Conservation (phyloP, 2,329 filamentous ascomycete species). For the Penicillium aurantiogriseum region DNA sequence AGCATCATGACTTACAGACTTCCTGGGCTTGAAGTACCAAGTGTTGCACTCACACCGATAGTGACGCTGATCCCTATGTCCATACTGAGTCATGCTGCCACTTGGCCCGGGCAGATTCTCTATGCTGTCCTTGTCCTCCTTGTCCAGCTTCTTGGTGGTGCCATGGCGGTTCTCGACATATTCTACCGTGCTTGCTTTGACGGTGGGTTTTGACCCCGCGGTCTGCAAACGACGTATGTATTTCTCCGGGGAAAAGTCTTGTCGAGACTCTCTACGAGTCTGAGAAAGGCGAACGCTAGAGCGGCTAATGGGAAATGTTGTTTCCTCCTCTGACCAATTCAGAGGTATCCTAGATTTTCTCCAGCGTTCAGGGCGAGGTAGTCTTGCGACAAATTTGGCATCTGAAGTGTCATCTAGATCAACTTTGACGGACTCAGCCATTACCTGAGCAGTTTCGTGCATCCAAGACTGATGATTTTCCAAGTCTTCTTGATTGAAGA, state of each 20-base stretch:
- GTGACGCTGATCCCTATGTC: background rate
- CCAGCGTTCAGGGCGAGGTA: background rate
- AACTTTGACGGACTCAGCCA: background rate
- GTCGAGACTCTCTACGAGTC: background rate
- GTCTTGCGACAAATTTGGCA: background rate
- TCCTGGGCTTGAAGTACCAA: background rate
- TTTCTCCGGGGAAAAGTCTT: background rate
- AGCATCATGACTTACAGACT: background rate
- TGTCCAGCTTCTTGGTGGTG: background rate
- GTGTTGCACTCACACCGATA: background rate
- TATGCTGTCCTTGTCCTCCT: background rate
- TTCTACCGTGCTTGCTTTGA: background rate
- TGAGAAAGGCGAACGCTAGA: background rate
- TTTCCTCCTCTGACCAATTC: background rate
- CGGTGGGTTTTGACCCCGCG: background rate
- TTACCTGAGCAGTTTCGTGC: background rate
- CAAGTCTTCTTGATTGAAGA: background rate
- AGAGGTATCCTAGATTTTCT: background rate
- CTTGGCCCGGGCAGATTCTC: background rate
- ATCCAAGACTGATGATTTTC: background rate
- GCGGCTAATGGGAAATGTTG: background rate
- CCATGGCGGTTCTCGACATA: background rate
- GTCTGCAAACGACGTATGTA: background rate
- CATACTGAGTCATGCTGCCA: background rate
- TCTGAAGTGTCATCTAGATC: background rate